A percentile compares a stretch with the other conserved stretches of the same genome.
These are phyloP conservation scores for Melastoma candidum DNA, from an alignment of 441 rosid genomes.

Conservation along the genomic window DNA sequence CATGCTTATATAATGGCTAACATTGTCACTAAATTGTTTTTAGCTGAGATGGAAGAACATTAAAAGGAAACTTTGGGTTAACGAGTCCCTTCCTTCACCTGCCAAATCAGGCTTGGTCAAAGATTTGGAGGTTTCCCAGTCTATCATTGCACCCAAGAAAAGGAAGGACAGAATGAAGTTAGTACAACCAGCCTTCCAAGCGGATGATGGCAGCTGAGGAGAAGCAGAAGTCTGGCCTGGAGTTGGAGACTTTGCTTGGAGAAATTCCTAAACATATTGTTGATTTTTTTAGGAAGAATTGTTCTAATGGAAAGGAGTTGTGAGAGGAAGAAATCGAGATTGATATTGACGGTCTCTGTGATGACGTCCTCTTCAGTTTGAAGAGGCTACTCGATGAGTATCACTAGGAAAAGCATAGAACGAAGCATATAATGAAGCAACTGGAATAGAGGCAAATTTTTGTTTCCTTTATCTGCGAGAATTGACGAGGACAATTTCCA, in stretches of 20 bases:
- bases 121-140: slow-evolving; percentile 25
- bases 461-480: not conserved
- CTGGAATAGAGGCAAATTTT: slow-evolving; percentile 53
- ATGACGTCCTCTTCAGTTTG: slow-evolving; percentile 45
- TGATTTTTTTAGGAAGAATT: slow-evolving; percentile 51
- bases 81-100: slow-evolving; percentile 24
- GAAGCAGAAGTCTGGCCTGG: slow-evolving; percentile 40
- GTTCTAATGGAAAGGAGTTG: slow-evolving; percentile 46
- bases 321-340: slow-evolving; percentile 67
- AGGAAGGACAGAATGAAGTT: slow-evolving; percentile 37
- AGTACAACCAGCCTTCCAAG: slow-evolving; percentile 29
- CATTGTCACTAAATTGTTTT: slow-evolving; percentile 28
- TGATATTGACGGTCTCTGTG: slow-evolving; percentile 55
- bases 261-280: slow-evolving; percentile 49
- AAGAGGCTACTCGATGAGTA: slow-evolving; percentile 46
- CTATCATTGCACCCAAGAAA: slow-evolving; percentile 42
- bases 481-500: too few species aligned
- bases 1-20: slow-evolving; percentile 59
- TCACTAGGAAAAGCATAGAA: slow-evolving; percentile 38
- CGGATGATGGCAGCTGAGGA: slow-evolving; percentile 44
- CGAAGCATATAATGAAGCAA: slow-evolving; percentile 39
- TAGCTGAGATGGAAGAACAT: slow-evolving; percentile 54
- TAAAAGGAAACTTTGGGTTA: slow-evolving; percentile 35
- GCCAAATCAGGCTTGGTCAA: slow-evolving; percentile 22
- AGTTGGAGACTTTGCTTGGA: slow-evolving; percentile 42